A percentile compares a stretch with the other conserved stretches of the same genome.
Conservation (phyloP, 495 filamentous ascomycete species). For the Penicillium mononematosum region DNA sequence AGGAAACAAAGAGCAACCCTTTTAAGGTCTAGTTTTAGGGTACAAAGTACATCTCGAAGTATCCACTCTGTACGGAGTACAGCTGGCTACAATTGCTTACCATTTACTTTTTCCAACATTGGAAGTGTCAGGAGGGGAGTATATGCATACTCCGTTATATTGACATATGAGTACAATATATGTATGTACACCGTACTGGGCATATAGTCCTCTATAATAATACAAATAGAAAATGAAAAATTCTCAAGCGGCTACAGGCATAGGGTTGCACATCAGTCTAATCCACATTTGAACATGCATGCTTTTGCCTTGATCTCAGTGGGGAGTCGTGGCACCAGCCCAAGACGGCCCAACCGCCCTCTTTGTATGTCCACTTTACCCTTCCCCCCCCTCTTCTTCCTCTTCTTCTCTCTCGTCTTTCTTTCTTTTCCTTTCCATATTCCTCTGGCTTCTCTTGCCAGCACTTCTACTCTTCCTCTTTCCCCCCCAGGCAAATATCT, state of each 20-base stretch:
- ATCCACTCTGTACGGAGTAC: background rate
- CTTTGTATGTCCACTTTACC: slow-evolving; percentile 27
- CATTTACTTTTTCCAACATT: background rate
- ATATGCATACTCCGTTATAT: background rate
- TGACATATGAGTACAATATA: too few relatives aligned
- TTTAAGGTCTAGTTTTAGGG: slow-evolving; percentile 7
- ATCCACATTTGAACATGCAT: slow-evolving; percentile 42
- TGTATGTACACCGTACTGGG: background rate
- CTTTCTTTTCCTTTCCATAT: slow-evolving; percentile 21
- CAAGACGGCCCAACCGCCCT: slow-evolving; percentile 47
- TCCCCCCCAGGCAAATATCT: background rate
- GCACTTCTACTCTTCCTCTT: slow-evolving; percentile 4
- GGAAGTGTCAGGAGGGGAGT: background rate
- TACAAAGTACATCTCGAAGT: background rate
- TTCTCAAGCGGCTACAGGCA: slow-evolving; percentile 16
- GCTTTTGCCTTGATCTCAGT: slow-evolving; percentile 30
- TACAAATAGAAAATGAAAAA: background rate
- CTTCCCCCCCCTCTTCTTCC: slow-evolving; percentile 18
- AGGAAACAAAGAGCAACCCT: background rate
- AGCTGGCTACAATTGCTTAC: background rate
- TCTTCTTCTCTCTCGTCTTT: slow-evolving; percentile 15
- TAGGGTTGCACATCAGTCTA: slow-evolving; percentile 29
- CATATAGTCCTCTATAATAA: background rate
- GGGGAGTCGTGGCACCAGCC: slow-evolving; percentile 49
- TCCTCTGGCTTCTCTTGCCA: slow-evolving; percentile 17